Conservation (phyloP, 108 stramenopile species). For the Aurantiochytrium sp. region DNA sequence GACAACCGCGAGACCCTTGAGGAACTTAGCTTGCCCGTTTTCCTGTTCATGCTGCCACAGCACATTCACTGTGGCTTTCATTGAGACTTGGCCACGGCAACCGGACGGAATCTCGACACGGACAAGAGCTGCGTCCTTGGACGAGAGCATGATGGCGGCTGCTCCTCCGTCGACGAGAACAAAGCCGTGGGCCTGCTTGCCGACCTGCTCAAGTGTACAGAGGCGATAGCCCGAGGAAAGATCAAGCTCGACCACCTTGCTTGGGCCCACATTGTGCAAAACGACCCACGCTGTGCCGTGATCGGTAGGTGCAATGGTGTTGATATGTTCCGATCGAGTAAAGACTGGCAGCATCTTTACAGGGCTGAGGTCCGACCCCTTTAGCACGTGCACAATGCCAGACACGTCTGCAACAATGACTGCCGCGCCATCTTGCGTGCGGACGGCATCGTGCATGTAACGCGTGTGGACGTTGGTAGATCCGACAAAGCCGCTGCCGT, state of each 20-base stretch:
- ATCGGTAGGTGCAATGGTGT: background rate
- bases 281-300: background rate
- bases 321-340: background rate
- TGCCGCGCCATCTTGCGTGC: background rate
- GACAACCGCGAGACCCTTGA: background rate
- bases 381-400: background rate
- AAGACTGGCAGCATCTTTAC: background rate
- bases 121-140: background rate
- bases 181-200: background rate
- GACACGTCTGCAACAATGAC: background rate
- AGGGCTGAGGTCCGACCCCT: background rate
- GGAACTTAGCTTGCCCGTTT: background rate
- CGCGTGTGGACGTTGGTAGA: background rate
- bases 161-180: background rate
- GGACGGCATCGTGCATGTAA: background rate
- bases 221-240: background rate
- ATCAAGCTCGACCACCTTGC: background rate
- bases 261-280: background rate
- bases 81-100: background rate
- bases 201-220: background rate
- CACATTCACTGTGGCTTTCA: background rate
- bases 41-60: background rate
- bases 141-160: background rate
- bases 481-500: background rate
- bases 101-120: background rate